Evolutionary conservation across 2,329 filamentous ascomycete species (phyloP), one percentile per base, ranked within the genome.

Genomic region (Alternaria triticimaculans): DNA sequence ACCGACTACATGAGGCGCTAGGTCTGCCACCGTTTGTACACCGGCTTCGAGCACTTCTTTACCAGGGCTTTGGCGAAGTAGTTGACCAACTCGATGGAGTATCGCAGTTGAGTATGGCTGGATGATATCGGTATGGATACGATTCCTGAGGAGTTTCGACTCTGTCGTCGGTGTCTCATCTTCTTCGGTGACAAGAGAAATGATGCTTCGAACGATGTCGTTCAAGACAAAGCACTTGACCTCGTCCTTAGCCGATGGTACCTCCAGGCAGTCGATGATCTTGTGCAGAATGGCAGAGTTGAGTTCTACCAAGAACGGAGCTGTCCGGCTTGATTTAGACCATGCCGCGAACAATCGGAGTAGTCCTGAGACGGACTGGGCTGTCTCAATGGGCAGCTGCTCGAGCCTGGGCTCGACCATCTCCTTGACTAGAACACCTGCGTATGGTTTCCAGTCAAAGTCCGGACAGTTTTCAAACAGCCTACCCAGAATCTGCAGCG

Each of bases 291-390:
- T 84, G 15, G 77, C 68, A 6, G 78, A 71, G 55, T 89, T 87
- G 62, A 89, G 87, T 8, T 86, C 79, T 12, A 90, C 87, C 8
- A 99, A 84, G 71, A 96, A 92, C 7, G 89, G 76, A 1, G 90
- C 89, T 1, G 89, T 90, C 64, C 85, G 86, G 0, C 88, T 84
- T 21, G 90, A 86, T 62, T 87, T 87, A 4, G 93, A 90, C 92
- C 95, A 97, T 2, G 91, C 92, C 4, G 88, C 89, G 66, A 99
- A 89, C 6, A 99, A 84, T 66, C 90, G 90, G 65, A 97, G 86
- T 44, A 94, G 87, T 15, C 90, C 92, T 3, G 96, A 98, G 8
- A 97, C 85, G 14, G 93, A 93, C 76, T 99, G 94, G 0, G 93
- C 92, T 46, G 93, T 97, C 81, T 99, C 96, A 6, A 87, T 84